Evolutionary conservation across 148 eudicot genomes (phyloP), one percentile per base, ranked within the genome.

Genomic region (Rhododendron ferrugineum): DNA sequence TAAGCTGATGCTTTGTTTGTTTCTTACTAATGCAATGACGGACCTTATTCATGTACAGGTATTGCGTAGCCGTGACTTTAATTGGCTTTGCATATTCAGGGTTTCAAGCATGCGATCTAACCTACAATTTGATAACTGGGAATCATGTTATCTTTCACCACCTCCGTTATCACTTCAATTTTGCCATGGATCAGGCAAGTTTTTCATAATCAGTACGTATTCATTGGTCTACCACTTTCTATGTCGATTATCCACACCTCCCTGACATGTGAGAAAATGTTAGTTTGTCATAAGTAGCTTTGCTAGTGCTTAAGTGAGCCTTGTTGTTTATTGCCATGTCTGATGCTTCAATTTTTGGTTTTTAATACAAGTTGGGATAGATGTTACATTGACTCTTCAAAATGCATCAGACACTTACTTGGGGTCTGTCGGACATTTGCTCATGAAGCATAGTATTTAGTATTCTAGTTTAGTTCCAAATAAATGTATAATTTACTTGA

Each of bases 101-200:
- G 14, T 92, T 94, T 83, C 96, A 95, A 87, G 93, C 96, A 49
- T 90, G 66, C 80, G 92, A 92, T 88, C 84, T 94, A 32, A 88
- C 89, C 47, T 88, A 85, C 88, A 75, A 84, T 80, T 58, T 93
- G 88, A 68, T 50, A 46, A 84, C 93, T 14, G 93, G 91, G 28
- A 96, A 94, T 78, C 94, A 89, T 81, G 81, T 90, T 22, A 83
- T 94, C 86, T 81, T 82, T 26, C 90, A 90, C 85, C 90, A 87
- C 68, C 91, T 90, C 49, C 95, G 93, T 30, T 84, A 81, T 88
- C 94, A 89, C 62, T 95, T 96, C 47, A 93, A 88, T 84, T 96
- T 96, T 84, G n/a, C 90, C 15, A 89, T 93, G 91, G 98, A 96
- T 89, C 99, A 96, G 98, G 99, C 89, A 92, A 94, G 92, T 88